Base-by-base conservation (phyloP, 2,329 filamentous ascomycete species). In the Penicillium sp. region DNA sequence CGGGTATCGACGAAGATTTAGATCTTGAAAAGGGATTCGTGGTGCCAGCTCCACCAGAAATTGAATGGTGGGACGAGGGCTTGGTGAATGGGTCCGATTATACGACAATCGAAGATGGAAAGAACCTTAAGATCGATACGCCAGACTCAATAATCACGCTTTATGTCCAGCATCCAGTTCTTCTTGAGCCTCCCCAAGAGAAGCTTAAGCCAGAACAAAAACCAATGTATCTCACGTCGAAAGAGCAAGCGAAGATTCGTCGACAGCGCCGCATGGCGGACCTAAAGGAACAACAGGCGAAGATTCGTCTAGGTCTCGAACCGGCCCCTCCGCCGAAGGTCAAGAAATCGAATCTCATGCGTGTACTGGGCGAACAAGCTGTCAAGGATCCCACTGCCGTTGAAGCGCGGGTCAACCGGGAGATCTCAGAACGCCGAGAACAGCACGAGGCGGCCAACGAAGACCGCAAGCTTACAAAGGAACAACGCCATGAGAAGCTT, bases 41-140 rank as follows among this genome's bases (percentile, higher is more conserved):
- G 4, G 87, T 97, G 6, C 90, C 94, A 65, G 84, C 85, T 35
- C 95, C 95, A 9, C 95, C 95, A 4, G 90, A 90, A 7, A 85
- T 98, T 47, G 95, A 99, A 76, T 99, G 95, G 95, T 98, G 94
- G 92, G 95, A 99, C 70, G 93, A 98, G 79, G 92, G 89, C 2
- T 81, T 98, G 19, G 84, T 96, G 17, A 85, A 90, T 56, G 91
- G 90, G 47, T 85, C 86, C 47, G 89, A 85, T 59, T 97, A 98
- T 78, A 85, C 89, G 62, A 83, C 85, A 63, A 86, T 95, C 61
- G 86, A 90, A 29, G 81, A 90, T 62, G 81, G 85, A 0, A 78
- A 80, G 17, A 88, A 86, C 48, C 81, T 95, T 63, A 95, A 93
- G 75, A 86, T 97, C 66, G 85, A 88, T 45, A 87, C 87, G 0